phyloP scores from a whole-genome alignment of 2,329 filamentous ascomycete genomes.

The Exophiala sp. region DNA sequence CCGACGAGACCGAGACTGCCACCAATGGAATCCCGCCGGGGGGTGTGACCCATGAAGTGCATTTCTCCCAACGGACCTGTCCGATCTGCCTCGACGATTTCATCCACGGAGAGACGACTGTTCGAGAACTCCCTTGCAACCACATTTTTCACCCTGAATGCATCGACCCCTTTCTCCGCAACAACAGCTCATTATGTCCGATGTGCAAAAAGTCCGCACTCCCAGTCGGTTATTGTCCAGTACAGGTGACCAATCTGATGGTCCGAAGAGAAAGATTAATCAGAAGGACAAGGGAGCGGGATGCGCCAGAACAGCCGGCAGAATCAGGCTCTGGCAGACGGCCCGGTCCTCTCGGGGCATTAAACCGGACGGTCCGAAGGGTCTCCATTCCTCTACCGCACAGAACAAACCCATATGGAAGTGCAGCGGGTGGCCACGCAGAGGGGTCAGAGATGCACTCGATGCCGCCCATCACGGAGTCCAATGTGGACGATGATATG shows the following conservation, averaged over 20 bases:
- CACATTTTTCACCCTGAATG: slow-evolving; percentile 93
- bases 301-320: not conserved
- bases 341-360: slow-evolving; percentile 7
- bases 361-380: slow-evolving; percentile 9
- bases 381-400: slow-evolving; percentile 7
- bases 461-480: slow-evolving; percentile 1
- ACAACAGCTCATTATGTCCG: slow-evolving; percentile 80
- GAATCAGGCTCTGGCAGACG: not conserved
- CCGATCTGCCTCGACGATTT: slow-evolving; percentile 88
- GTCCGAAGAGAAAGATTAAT: slow-evolving; percentile 72
- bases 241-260: slow-evolving; percentile 73
- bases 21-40: slow-evolving; percentile 3
- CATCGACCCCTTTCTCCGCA: slow-evolving; percentile 74
- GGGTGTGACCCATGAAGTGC: slow-evolving; percentile 26
- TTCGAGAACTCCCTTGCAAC: slow-evolving; percentile 79
- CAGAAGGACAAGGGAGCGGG: slow-evolving; percentile 34
- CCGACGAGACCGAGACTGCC: slow-evolving; percentile 3
- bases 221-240: slow-evolving; percentile 60
- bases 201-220: slow-evolving; percentile 82
- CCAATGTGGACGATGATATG: slow-evolving; percentile 15
- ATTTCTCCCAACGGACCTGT: slow-evolving; percentile 70
- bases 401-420: slow-evolving; percentile 5
- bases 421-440: slow-evolving; percentile 2
- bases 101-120: slow-evolving; percentile 60
- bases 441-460: slow-evolving; percentile 7